Evolutionary conservation across 345 rosid species (phyloP).

Genomic region (Populus simonii): DNA sequence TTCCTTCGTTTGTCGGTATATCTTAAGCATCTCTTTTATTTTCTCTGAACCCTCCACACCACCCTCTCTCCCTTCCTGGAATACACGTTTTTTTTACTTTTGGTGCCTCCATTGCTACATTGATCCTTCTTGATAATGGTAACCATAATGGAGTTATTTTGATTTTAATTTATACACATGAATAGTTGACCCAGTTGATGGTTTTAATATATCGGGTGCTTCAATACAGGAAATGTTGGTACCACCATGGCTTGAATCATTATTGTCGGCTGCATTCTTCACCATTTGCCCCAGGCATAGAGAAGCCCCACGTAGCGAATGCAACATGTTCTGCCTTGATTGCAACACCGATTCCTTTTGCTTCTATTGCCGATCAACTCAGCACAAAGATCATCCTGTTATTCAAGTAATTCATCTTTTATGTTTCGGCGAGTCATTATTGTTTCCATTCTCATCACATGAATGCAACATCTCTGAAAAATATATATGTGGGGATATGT

Average conservation of each 20-base stretch:
- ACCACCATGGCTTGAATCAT: slow-evolving; percentile 76
- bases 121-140: slow-evolving; percentile 26
- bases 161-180: not conserved
- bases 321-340: slow-evolving; percentile 85
- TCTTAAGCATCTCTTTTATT: slow-evolving; percentile 20
- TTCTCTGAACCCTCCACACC: slow-evolving; percentile 3
- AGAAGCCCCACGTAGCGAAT: slow-evolving; percentile 66
- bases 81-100: not conserved
- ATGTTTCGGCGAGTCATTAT: not conserved
- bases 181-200: not conserved
- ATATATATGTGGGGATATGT: not conserved
- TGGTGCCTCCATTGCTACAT: slow-evolving; percentile 7
- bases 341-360: slow-evolving; percentile 65
- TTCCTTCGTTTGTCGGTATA: slow-evolving; percentile 18
- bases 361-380: slow-evolving; percentile 76
- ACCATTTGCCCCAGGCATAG: slow-evolving; percentile 54
- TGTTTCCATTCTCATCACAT: not conserved
- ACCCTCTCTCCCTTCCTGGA: not conserved
- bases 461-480: not conserved
- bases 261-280: slow-evolving; percentile 63
- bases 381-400: slow-evolving; percentile 72
- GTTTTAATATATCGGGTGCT: not conserved
- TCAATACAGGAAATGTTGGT: slow-evolving; percentile 42
- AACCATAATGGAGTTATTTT: not conserved
- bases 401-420: slow-evolving; percentile 49